Conservation (phyloP, 164 flowering plant species). For the Euptelea pleiosperma region DNA sequence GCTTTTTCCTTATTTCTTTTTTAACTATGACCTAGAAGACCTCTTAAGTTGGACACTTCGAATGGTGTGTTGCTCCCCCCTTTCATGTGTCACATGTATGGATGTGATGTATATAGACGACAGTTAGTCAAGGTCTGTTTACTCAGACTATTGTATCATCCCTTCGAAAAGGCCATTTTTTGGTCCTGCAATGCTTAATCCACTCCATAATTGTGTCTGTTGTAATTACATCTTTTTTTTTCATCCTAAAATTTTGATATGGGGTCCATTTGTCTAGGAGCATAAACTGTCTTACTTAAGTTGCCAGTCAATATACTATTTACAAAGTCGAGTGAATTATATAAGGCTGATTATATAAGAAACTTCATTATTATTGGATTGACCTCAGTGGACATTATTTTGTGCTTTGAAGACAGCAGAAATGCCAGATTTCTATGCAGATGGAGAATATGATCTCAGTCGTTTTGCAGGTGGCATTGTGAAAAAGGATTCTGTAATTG, state of each 20-base stretch:
- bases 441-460: slow-evolving; percentile 91
- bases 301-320: neutral
- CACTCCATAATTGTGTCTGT: neutral
- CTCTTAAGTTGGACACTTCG: too few species aligned
- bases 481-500: slow-evolving; percentile 73
- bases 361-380: neutral
- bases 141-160: neutral
- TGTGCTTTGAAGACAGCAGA: slow-evolving; percentile 69
- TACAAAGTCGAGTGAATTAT: too few species aligned
- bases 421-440: slow-evolving; percentile 91
- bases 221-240: neutral
- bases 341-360: neutral
- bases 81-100: neutral
- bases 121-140: neutral
- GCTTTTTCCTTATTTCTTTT: too few species aligned
- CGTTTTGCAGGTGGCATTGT: slow-evolving; percentile 92
- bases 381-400: neutral
- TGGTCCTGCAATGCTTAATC: neutral
- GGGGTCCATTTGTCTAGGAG: neutral
- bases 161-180: neutral
- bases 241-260: too few species aligned
- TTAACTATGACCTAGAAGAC: too few species aligned
- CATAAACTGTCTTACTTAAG: neutral
- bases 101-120: neutral
- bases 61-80: too few species aligned